phyloP scores from a whole-genome alignment of 176 grass and related monocot species.

The Eleusine indica region DNA sequence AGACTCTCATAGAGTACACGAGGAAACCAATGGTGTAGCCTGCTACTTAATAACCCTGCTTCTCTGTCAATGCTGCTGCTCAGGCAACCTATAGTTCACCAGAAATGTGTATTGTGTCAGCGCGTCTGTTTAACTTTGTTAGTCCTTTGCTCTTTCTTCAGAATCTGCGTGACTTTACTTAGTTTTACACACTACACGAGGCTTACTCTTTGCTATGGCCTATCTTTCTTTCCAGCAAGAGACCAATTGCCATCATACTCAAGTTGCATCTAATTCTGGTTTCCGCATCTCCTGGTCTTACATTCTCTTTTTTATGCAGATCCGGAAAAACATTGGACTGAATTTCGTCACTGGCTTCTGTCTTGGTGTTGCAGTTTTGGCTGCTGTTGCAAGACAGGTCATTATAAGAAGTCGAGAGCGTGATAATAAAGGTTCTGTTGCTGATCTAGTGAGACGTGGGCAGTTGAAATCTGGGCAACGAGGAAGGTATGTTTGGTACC shows the following conservation, averaged over 20 bases:
- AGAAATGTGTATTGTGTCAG: background rate
- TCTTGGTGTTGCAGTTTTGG: slow-evolving; percentile 61
- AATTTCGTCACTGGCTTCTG: slow-evolving; percentile 59
- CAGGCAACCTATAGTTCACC: background rate
- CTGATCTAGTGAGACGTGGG: slow-evolving; percentile 91
- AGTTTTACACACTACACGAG: background rate
- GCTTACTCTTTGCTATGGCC: background rate
- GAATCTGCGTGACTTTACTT: background rate
- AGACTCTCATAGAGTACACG: background rate
- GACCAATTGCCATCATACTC: background rate
- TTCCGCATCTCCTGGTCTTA: background rate
- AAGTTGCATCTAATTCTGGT: background rate
- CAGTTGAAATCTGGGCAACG: slow-evolving; percentile 89
- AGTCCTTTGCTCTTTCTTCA: background rate
- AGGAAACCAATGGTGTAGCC: background rate
- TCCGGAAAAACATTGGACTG: slow-evolving; percentile 47
- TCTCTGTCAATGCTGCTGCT: background rate
- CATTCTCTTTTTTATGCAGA: slow-evolving; percentile 50
- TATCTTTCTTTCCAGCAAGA: background rate
- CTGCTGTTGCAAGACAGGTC: slow-evolving; percentile 57
- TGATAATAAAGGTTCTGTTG: slow-evolving; percentile 75
- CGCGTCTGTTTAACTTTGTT: background rate
- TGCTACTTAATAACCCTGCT: background rate
- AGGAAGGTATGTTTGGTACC: slow-evolving; percentile 69
- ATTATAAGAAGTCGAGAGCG: slow-evolving; percentile 47